A percentile compares a stretch with the other conserved stretches of the same genome.
These are phyloP conservation scores for Fusarium transvaalense DNA, from an alignment of 2,329 filamentous ascomycete genomes.

Conservation along the genomic window DNA sequence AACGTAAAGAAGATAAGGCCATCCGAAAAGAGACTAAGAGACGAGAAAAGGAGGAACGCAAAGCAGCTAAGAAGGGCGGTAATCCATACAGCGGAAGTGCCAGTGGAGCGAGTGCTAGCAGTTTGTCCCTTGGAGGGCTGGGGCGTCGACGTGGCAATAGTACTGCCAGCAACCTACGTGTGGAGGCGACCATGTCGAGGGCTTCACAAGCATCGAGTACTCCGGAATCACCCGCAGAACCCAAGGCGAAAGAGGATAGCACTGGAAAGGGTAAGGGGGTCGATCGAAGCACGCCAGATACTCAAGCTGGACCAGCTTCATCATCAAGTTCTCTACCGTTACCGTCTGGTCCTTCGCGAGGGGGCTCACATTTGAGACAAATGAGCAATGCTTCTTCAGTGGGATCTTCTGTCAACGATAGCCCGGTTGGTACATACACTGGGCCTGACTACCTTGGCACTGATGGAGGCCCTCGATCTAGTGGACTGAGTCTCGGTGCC, in stretches of 20 bases:
- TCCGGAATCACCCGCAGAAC: constrained; percentile 42
- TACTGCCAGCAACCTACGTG: constrained; percentile 68
- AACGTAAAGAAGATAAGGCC: constrained; percentile 74
- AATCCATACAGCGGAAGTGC: constrained; percentile 53
- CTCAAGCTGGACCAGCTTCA: constrained; percentile 47
- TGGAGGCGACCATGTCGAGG: constrained; percentile 66
- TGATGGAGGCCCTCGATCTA: constrained; percentile 64
- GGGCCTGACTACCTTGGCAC: constrained; percentile 50
- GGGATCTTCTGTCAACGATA: constrained; percentile 81
- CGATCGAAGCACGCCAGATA: constrained; percentile 62
- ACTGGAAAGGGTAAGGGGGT: constrained; percentile 77
- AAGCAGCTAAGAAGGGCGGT: constrained; percentile 73
- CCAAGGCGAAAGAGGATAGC: constrained; percentile 50
- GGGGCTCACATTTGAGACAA: constrained; percentile 80
- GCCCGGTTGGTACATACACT: constrained; percentile 66
- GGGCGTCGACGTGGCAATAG: constrained; percentile 72
- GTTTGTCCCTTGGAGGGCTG: constrained; percentile 71
- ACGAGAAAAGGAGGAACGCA: constrained; percentile 85
- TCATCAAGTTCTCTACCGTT: constrained; percentile 59
- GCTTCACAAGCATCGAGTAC: constrained; percentile 52
- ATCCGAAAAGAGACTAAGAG: constrained; percentile 83
- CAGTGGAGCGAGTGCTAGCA: constrained; percentile 70
- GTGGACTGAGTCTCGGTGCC: constrained; percentile 64
- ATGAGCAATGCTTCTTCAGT: constrained; percentile 90
- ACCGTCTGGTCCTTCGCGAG: constrained; percentile 65